Evolutionary conservation across 495 filamentous ascomycete genomes (phyloP), one percentile per base, ranked within the genome.

Genomic region (Opeltia flavorubescens): DNA sequence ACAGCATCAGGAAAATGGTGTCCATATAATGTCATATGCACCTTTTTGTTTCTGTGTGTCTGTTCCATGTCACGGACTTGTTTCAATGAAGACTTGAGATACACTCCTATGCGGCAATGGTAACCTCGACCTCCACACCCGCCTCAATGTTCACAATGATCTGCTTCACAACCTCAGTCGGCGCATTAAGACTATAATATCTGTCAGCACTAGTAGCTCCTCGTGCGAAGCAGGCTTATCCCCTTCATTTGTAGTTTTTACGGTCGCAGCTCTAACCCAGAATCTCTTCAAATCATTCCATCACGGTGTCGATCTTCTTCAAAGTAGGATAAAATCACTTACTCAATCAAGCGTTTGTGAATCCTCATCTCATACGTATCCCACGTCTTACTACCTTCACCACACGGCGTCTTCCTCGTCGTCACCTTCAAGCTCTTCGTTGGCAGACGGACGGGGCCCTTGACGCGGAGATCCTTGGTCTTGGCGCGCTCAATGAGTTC

Each of bases 141-240:
- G 91, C 91, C 81, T 98, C 91, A 68, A 98, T 96, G 77, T 98
- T 98, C 76, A 96, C 88, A 68, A 98, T 98, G 77, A 98, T 96
- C 78, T 95, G 88, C 82, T 98, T 98, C 68, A 98, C 91, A 50
- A 94, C 86, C 78, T 98, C 91, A 58, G 91, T 98, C 46, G 91
- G 91, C 51, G 91, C 91, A 66, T 89, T 91, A 48, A 96, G 74
- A 72, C 86, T 89, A 56, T 35, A 50, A 41, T 11, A n/a, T 41
- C 17, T 9, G 38, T 41, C 21, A 41, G 38, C 21, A 17, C 6
- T 23, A 40, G n/a, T 6, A 20, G 5, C 40, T 8, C 5, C 34
- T 15, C 34, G 15, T 38, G 34, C 34, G 15, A 7, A 38, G 5
- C 34, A 7, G 5, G 5, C 34, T 18, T 38, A 7, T 38, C 8